phyloP scores from a whole-genome alignment of 345 rosid species.

The Arabidopsis suecica region DNA sequence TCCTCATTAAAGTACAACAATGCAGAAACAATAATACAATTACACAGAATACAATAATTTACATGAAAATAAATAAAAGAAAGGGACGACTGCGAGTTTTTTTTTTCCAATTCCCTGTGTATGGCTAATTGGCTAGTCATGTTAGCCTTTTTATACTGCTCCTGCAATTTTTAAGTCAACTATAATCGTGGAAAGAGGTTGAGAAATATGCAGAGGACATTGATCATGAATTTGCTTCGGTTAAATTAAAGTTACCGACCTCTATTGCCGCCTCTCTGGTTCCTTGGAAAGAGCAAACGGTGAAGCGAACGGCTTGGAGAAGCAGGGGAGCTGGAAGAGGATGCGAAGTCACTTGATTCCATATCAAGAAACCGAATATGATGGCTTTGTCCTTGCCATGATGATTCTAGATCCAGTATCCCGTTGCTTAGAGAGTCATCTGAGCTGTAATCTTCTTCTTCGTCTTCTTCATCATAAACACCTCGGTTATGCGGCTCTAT shows the following conservation, averaged over 20 bases:
- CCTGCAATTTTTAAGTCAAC: slow-evolving; percentile 41
- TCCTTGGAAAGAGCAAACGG: slow-evolving; percentile 54
- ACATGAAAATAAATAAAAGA: slow-evolving; percentile 33
- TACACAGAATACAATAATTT: slow-evolving; percentile 44
- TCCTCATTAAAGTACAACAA: slow-evolving; percentile 36
- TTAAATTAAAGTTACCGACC: slow-evolving; percentile 41
- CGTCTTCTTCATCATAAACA: slow-evolving; percentile 51
- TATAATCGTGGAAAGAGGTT: slow-evolving; percentile 13
- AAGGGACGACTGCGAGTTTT: slow-evolving; percentile 4
- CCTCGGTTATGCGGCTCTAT: slow-evolving; percentile 63
- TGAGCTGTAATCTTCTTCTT: slow-evolving; percentile 54
- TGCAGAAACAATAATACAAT: slow-evolving; percentile 40
- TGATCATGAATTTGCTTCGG: slow-evolving; percentile 22
- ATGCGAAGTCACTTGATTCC: slow-evolving; percentile 51
- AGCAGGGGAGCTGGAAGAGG: slow-evolving; percentile 49
- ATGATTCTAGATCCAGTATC: slow-evolving; percentile 51
- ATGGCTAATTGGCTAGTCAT: slow-evolving; percentile 37
- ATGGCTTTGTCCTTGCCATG: slow-evolving; percentile 46
- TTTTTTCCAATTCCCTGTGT: slow-evolving; percentile 35
- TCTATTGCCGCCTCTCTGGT: slow-evolving; percentile 55
- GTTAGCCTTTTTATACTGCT: slow-evolving; percentile 36
- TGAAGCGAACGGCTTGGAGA: slow-evolving; percentile 44
- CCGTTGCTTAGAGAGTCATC: slow-evolving; percentile 62
- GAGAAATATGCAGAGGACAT: slow-evolving; percentile 5
- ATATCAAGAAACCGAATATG: slow-evolving; percentile 52